phyloP scores from a whole-genome alignment of 441 rosid genomes.

The Erysimum pusillum region DNA sequence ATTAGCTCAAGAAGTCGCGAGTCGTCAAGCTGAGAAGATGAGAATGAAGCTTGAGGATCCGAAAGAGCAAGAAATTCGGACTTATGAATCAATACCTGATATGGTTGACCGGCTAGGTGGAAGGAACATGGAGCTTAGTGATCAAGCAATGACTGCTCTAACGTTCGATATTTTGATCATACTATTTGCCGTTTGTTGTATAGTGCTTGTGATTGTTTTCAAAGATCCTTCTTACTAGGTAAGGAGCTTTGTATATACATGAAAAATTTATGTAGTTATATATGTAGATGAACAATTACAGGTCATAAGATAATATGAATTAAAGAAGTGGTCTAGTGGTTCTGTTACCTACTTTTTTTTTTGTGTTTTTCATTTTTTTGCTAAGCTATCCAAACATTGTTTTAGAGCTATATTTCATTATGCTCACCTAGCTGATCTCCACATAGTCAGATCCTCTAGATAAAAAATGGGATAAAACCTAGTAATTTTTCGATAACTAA shows the following conservation, averaged over 20 bases:
- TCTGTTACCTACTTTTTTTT: not conserved
- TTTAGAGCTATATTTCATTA: too few species aligned
- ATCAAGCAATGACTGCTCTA: conserved; percentile 85
- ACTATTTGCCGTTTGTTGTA: conserved; percentile 66
- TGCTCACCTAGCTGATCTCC: too few species aligned
- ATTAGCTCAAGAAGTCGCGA: conserved; percentile 83
- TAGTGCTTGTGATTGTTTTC: conserved; percentile 64
- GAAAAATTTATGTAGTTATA: not conserved
- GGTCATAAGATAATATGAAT: not conserved
- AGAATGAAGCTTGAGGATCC: conserved; percentile 81
- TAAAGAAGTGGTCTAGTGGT: not conserved
- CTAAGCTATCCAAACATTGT: too few species aligned
- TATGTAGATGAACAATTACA: not conserved
- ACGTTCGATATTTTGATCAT: conserved; percentile 68
- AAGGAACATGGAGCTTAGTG: conserved; percentile 74
- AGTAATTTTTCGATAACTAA: too few species aligned
- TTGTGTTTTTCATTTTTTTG: too few species aligned
- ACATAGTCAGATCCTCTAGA: too few species aligned
- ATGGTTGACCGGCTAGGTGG: conserved; percentile 91
- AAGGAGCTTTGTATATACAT: not conserved
- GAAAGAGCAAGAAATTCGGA: conserved; percentile 59
- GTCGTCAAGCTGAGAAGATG: conserved; percentile 82
- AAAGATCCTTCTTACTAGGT: conserved; percentile 67
- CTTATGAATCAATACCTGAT: conserved; percentile 66
- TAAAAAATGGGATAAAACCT: too few species aligned